These are phyloP conservation scores for Schwanniomyces occidentalis DNA, from an alignment of 805 yeast genomes.

Conservation along the genomic window DNA sequence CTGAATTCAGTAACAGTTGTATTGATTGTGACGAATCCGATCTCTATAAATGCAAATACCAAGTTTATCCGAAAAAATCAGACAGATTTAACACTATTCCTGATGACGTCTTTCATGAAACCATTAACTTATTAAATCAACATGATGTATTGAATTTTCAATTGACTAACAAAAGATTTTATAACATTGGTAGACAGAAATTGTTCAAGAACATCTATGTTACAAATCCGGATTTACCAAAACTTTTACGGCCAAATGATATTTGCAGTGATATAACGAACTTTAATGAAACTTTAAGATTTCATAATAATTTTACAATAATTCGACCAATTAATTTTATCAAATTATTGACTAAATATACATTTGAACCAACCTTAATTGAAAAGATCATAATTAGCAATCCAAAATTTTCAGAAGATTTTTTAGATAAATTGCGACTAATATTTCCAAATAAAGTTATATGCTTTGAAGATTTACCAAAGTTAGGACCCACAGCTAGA, in stretches of 20 bases:
- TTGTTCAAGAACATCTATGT: slow-evolving; percentile 9
- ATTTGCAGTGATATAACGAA: slow-evolving; percentile 5
- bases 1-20: too few species aligned
- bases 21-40: too few species aligned
- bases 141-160: slow-evolving; percentile 5
- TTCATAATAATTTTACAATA: slow-evolving; percentile 1
- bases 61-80: too few species aligned
- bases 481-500: too few species aligned
- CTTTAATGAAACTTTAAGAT: slow-evolving; percentile 1
- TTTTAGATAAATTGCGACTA: neutral
- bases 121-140: slow-evolving; percentile 10
- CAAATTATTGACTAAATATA: slow-evolving; percentile 5
- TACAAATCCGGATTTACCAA: slow-evolving; percentile 6
- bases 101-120: slow-evolving; percentile 7
- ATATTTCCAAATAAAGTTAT: neutral
- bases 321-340: slow-evolving; percentile 2
- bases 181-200: slow-evolving; percentile 4
- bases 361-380: slow-evolving; percentile 3
- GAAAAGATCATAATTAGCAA: slow-evolving; percentile 2
- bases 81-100: too few species aligned
- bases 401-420: neutral
- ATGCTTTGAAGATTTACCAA: slow-evolving; percentile 1
- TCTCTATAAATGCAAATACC: too few species aligned
- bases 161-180: slow-evolving; percentile 3
- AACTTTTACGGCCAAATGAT: slow-evolving; percentile 2